Conservation (phyloP, 139 green algal species). For the Choricystis sp. region DNA sequence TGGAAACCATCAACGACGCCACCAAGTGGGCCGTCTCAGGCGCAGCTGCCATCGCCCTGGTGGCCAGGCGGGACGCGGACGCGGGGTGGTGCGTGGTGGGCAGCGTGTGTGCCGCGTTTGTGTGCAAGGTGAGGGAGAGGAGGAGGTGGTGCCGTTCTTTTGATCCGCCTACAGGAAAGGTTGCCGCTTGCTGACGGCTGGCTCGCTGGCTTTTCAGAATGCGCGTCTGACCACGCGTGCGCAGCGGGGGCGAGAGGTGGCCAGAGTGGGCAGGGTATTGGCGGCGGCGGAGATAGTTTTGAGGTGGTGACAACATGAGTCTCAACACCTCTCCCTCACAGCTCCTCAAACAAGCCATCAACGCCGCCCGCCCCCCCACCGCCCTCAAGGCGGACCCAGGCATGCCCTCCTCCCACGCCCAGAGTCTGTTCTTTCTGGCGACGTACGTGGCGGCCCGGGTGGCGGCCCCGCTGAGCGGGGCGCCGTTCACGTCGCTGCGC, state of each 20-base stretch:
- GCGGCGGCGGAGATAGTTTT: background rate
- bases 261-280: background rate
- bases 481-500: background rate
- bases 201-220: background rate
- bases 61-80: slow-evolving; percentile 22
- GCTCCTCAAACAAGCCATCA: slow-evolving; percentile 52
- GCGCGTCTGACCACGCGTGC: background rate
- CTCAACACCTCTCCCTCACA: no score
- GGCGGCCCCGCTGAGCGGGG: no score
- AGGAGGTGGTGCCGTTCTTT: background rate
- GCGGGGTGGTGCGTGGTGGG: slow-evolving; percentile 44
- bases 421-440: slow-evolving; percentile 42
- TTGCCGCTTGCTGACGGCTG: background rate
- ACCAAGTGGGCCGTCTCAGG: slow-evolving; percentile 58
- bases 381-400: slow-evolving; percentile 45
- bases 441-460: slow-evolving; percentile 27
- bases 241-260: background rate
- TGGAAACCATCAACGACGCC: slow-evolving; percentile 12
- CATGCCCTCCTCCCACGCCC: slow-evolving; percentile 52
- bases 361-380: slow-evolving; percentile 34
- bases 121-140: no score
- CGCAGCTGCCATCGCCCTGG: slow-evolving; percentile 24
- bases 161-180: background rate
- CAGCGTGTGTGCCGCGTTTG: slow-evolving; percentile 28
- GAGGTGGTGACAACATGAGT: background rate